A percentile compares a stretch with the other conserved stretches of the same genome.
Conservation (phyloP, 768 basidiomycete genomes). For the Suillus clintonianus region DNA sequence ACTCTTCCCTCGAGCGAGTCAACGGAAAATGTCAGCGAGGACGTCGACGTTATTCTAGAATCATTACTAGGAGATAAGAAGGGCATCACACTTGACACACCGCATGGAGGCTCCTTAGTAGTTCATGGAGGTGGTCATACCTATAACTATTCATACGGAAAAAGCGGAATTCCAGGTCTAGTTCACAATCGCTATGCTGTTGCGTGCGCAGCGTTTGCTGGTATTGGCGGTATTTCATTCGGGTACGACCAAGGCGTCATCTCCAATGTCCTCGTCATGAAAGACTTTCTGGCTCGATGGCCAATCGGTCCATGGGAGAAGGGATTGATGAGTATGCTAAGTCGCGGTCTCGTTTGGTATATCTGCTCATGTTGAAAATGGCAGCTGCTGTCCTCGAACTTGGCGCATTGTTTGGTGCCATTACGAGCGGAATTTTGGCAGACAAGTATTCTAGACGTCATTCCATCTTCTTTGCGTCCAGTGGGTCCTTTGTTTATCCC, state of each 20-base stretch:
- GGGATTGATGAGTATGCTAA: conserved; percentile 70
- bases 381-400: conserved; percentile 78
- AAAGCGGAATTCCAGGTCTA: conserved; percentile 65
- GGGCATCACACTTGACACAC: conserved; percentile 21
- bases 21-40: not conserved
- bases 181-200: conserved; percentile 64
- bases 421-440: conserved; percentile 65
- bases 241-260: conserved; percentile 88
- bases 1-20: not conserved
- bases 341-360: not conserved
- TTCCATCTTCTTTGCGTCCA: conserved; percentile 67
- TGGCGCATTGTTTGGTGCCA: conserved; percentile 76
- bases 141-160: conserved; percentile 76
- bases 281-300: conserved; percentile 68
- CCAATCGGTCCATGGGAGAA: conserved; percentile 72
- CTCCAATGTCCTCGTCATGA: conserved; percentile 84
- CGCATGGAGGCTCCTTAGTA: conserved; percentile 28
- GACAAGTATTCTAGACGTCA: conserved; percentile 67
- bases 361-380: not conserved
- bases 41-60: not conserved
- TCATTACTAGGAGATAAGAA: conserved; percentile 18
- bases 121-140: conserved; percentile 24
- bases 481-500: conserved; percentile 39
- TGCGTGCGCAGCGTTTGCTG: conserved; percentile 72
- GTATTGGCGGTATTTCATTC: conserved; percentile 76